Conservation (phyloP, 2,329 filamentous ascomycete genomes). For the Aschersonia sp. region DNA sequence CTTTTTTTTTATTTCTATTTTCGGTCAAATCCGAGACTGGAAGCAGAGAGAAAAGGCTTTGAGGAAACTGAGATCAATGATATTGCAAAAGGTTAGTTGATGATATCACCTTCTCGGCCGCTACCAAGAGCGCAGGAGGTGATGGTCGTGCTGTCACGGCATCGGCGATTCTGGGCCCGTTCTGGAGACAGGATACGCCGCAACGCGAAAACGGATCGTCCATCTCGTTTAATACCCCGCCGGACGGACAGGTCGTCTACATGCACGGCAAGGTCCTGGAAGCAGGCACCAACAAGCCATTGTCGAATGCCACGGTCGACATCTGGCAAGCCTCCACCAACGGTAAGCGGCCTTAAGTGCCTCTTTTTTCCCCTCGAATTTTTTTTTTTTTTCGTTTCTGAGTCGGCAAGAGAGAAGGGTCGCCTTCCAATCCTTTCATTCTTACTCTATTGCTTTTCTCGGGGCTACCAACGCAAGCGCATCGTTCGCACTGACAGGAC, state of each 20-base stretch:
- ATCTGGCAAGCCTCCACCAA: slow-evolving; percentile 73
- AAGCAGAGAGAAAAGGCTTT: background rate
- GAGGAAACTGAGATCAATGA: background rate
- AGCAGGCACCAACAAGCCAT: slow-evolving; percentile 45
- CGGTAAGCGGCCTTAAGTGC: slow-evolving; percentile 17
- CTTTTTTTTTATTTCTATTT: background rate
- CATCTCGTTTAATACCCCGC: slow-evolving; percentile 41
- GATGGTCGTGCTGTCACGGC: slow-evolving; percentile 36
- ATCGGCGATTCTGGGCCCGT: slow-evolving; percentile 71
- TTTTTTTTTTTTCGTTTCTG: background rate
- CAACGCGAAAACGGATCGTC: slow-evolving; percentile 52
- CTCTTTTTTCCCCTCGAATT: background rate
- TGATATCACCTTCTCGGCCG: slow-evolving; percentile 58
- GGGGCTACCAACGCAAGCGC: background rate
- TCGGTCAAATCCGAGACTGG: background rate
- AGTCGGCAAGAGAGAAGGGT: too few species aligned
- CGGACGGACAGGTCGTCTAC: slow-evolving; percentile 36
- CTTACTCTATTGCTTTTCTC: too few species aligned
- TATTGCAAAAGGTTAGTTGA: slow-evolving; percentile 43
- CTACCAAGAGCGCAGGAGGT: slow-evolving; percentile 25
- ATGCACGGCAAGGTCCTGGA: slow-evolving; percentile 49
- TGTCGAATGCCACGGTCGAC: slow-evolving; percentile 54
- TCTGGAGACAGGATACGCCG: slow-evolving; percentile 65
- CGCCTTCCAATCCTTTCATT: too few species aligned
- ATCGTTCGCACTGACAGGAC: background rate